Base-by-base conservation (phyloP, 179 eudicot species). In the Amaranthus tricolor region DNA sequence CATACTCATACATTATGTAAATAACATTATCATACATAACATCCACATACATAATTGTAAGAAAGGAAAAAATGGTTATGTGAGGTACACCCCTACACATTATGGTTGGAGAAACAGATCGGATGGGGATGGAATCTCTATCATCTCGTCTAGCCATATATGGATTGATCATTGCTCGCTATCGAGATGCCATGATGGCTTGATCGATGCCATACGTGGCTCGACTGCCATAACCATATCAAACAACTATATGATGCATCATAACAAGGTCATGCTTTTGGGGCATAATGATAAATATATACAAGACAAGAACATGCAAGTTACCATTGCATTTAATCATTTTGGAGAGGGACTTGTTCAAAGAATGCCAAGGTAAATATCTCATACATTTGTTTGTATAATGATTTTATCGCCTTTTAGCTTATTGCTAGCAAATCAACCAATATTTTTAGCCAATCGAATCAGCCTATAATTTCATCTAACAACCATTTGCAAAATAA, bases 21-120 rank as follows among this genome's bases (percentile, higher is more conserved):
- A 71, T 47, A 71, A 91, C 79, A 80, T 87, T 6, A 89, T 89
- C 40, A 79, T 87, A 10, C 90, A 89, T 67, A 84, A 85, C 54
- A 74, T 89, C 49, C 76, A 78, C 17, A 78, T 81, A 81, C 82
- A 81, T 24, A 79, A 81, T 4, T 78, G 84, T 14, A 78, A 81
- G 66, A 49, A 50, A 40, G 79, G 70, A 31, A 81, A 79, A 51
- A 77, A 59, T 10, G 91, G 82, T 15, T 63, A 73, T 9, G 87
- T 88, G n/a, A 71, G 83, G 73, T 62, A 72, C 68, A 51, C 84
- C 4, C 85, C 85, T 2, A 58, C 59, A 0, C 82, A 71, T 43
- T 78, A 66, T 45, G 77, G 79, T 8, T 78, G 79, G 79, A 74
- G 82, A 53, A 72, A 71, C 11, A 56, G 21, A 3, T 82, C 80